A percentile compares a stretch with the other conserved stretches of the same genome.
These are phyloP conservation scores for Hemisphaericaspora subhashii DNA, from an alignment of 1,139 yeast genomes.

Conservation along the genomic window DNA sequence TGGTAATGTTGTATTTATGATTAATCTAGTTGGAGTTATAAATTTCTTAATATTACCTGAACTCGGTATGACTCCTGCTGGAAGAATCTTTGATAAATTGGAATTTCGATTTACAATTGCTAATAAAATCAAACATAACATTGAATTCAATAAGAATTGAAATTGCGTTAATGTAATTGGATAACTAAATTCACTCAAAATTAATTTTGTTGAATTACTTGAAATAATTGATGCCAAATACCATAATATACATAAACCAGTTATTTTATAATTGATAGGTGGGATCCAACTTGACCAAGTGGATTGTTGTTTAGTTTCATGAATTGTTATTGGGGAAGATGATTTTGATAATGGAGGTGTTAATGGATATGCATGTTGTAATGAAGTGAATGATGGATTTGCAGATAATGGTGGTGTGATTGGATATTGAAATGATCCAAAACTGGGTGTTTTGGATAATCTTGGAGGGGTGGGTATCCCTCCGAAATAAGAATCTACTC, in stretches of 20 bases:
- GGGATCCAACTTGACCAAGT: constrained; percentile 21
- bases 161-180: constrained; percentile 85
- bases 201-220: constrained; percentile 75
- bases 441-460: constrained; percentile 1
- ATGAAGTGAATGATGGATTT: constrained; percentile 11
- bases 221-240: constrained; percentile 80
- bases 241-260: constrained; percentile 67
- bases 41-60: constrained; percentile 30
- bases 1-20: constrained; percentile 73
- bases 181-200: constrained; percentile 64
- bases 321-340: constrained; percentile 35
- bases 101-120: constrained; percentile 20
- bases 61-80: constrained; percentile 49
- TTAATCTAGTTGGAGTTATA: constrained; percentile 52
- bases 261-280: constrained; percentile 30
- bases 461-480: constrained; percentile 2
- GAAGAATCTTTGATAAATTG: constrained; percentile 38
- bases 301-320: constrained; percentile 15
- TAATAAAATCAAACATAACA: constrained; percentile 44
- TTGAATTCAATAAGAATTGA: constrained; percentile 73
- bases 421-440: constrained; percentile 1
- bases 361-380: constrained; percentile 28
- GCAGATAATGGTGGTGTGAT: constrained; percentile 12
- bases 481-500: constrained; percentile 4
- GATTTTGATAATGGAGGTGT: constrained; percentile 40